Evolutionary conservation across 495 filamentous ascomycete genomes (phyloP).

Genomic region (Penicillium egyptiacum): DNA sequence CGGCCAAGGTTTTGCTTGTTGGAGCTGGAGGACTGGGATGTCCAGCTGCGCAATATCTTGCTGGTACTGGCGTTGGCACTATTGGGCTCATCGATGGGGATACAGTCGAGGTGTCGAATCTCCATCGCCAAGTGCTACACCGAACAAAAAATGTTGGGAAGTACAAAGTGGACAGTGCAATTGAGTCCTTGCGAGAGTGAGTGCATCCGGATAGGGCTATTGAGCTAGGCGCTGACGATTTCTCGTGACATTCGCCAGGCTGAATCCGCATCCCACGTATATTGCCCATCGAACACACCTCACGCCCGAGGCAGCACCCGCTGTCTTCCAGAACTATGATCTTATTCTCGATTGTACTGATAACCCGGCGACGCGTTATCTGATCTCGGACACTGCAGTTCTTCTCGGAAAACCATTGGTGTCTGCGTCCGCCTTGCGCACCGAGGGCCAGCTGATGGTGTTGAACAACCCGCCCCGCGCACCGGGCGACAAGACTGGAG

Average conservation of each 20-base stretch:
- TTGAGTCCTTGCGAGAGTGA: constrained; percentile 63
- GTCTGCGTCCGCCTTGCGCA: constrained; percentile 81
- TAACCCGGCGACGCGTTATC: constrained; percentile 84
- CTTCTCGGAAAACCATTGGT: constrained; percentile 76
- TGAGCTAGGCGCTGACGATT: background rate
- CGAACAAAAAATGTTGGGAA: constrained; percentile 67
- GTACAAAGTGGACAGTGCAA: constrained; percentile 78
- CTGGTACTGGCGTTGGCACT: constrained; percentile 81
- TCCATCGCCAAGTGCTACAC: constrained; percentile 91
- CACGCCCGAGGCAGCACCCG: constrained; percentile 60
- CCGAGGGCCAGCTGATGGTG: constrained; percentile 86
- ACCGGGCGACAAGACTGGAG: constrained; percentile 49
- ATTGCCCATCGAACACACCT: constrained; percentile 60
- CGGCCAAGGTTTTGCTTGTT: constrained; percentile 73
- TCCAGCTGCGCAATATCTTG: constrained; percentile 85
- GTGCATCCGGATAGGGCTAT: constrained; percentile 9
- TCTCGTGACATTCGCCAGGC: constrained; percentile 28
- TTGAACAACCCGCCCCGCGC: constrained; percentile 57
- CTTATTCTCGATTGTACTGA: constrained; percentile 93
- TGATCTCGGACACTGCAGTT: constrained; percentile 88
- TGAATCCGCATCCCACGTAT: constrained; percentile 71
- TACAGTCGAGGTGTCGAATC: constrained; percentile 82
- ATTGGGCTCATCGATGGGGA: constrained; percentile 88
- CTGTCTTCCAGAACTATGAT: constrained; percentile 69
- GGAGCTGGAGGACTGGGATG: constrained; percentile 92